Evolutionary conservation across 257 asterid species (phyloP), one percentile per base, ranked within the genome.

Genomic region (Salvia rosmarinus): DNA sequence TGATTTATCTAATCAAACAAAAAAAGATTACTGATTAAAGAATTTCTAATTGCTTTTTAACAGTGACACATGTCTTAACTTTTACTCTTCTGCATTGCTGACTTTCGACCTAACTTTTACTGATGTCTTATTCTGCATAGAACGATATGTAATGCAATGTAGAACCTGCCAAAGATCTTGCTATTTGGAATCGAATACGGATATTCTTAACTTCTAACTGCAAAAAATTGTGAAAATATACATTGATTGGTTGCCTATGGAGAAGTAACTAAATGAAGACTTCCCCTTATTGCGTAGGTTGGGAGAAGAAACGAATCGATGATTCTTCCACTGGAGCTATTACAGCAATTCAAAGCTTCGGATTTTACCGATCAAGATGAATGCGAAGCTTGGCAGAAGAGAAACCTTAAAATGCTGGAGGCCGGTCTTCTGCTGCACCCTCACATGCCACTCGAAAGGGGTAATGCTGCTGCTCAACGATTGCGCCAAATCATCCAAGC

Each of bases 381-480:
- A 76, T 89, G 87, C 19, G 90, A 85, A 52, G 75, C 84, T n/a
- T 95, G 99, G 99, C 97, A 90, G 86, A 95, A 85, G 84, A 84
- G 99, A 88, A 89, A 95, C 83, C 87, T 95, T 49, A 85, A 77
- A 77, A 82, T 91, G 84, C 96, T 95, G 0, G 97, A 95, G 81
- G 95, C 96, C 21, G 99, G 99, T 35, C 96, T 95, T 72, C 94
- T 95, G 67, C 76, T 95, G 70, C 95, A 91, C 79, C 99, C 99
- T 21, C 90, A 76, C 69, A 71, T 82, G 78, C 97, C 97, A 13
- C 77, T 91, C 66, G 99, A 91, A 62, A 88, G 80, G 85, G 70
- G 84, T 42, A 91, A 85, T 72, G 64, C 87, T 70, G 79, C 90
- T 79, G 95, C 94, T 16, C 97, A 94, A 65, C 78, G 97, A 50